Percentiles rank a stretch among this genome's conserved stretches.
Conservation (phyloP, 495 filamentous ascomycete genomes). For the Chaetomium tenue region DNA sequence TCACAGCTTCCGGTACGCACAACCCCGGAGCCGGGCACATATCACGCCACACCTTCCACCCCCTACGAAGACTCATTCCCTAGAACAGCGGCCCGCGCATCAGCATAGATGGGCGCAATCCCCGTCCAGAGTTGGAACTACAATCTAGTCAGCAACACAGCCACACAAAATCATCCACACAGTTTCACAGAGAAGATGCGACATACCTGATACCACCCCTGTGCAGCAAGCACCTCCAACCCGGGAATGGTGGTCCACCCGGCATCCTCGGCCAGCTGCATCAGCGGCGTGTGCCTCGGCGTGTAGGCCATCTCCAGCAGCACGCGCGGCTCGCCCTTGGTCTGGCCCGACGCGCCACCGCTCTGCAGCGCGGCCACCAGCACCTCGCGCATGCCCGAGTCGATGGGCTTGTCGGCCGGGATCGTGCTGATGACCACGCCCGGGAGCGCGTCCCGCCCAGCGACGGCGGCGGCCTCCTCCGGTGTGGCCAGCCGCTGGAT, state of each 20-base stretch:
- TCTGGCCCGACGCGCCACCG: slow-evolving; percentile 45
- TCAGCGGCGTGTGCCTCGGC: slow-evolving; percentile 76
- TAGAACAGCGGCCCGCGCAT: slow-evolving; percentile 57
- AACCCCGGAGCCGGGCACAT: not conserved
- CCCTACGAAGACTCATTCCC: slow-evolving; percentile 27
- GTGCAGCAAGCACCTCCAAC: slow-evolving; percentile 84
- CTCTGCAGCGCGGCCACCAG: slow-evolving; percentile 58
- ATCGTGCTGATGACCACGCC: slow-evolving; percentile 83
- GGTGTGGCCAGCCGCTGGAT: slow-evolving; percentile 61
- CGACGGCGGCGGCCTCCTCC: slow-evolving; percentile 45
- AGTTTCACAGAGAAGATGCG: not conserved
- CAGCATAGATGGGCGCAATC: slow-evolving; percentile 65
- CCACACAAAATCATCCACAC: too few species aligned
- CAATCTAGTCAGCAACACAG: not conserved
- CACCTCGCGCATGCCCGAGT: slow-evolving; percentile 64
- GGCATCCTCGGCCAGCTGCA: slow-evolving; percentile 74
- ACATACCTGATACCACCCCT: slow-evolving; percentile 72
- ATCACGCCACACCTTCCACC: not conserved
- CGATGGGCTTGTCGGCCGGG: slow-evolving; percentile 84
- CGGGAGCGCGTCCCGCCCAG: slow-evolving; percentile 53
- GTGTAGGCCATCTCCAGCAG: slow-evolving; percentile 97
- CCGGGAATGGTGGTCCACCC: slow-evolving; percentile 89
- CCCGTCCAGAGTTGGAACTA: slow-evolving; percentile 79
- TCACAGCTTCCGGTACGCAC: not conserved
- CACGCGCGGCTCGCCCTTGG: slow-evolving; percentile 49